Evolutionary conservation across 2,329 filamentous ascomycete genomes (phyloP), one percentile per base, ranked within the genome.

Genomic region (Helotiales sp.): DNA sequence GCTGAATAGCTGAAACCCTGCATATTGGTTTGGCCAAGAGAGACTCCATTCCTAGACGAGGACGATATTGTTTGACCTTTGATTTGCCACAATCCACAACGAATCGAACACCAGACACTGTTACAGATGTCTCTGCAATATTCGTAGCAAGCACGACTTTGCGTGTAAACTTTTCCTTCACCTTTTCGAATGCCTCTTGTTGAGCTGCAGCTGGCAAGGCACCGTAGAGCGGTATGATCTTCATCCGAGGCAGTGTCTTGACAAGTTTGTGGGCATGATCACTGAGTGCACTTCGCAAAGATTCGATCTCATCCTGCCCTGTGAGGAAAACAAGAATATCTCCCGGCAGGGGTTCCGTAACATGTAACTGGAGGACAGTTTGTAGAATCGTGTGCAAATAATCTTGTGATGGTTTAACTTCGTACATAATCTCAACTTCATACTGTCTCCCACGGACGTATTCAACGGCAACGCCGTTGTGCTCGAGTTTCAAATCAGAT

Each of bases 71-170:
- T 80, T 97, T 97, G 71, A 96, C 87, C 77, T 99, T 99, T 8
- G 92, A 92, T 75, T 97, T 97, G 54, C 96, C 96, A 64, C 92
- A 92, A 76, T 99, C 96, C 22, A 99, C 86, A 10, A 99, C 95
- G 73, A 91, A 96, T 4, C 93, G 88, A 6, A 99, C 93, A 1
- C 96, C 96, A 0, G 95, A 91, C 0, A 99, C 94, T 0, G 96
- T 99, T 67, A 99, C 92, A 0, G 96, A 98, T 0, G 96, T 98
- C 78, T 99, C 96, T n/a, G 96, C 96, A 74, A 99, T 98, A 75
- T 99, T 99, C 15, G 96, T 99, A 0, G 94, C 91, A 0, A 99
- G 82, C 0, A 99, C 93, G 13, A 98, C 86, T 76, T 98, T 98
- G 50, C 96, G 87, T 0, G 93, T 96, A 64, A 85, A 86, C n/a